Percentiles rank a stretch among this genome's conserved stretches.
These are phyloP conservation scores for Talaromyces adpressus DNA, from an alignment of 495 filamentous ascomycete species.

Conservation along the genomic window DNA sequence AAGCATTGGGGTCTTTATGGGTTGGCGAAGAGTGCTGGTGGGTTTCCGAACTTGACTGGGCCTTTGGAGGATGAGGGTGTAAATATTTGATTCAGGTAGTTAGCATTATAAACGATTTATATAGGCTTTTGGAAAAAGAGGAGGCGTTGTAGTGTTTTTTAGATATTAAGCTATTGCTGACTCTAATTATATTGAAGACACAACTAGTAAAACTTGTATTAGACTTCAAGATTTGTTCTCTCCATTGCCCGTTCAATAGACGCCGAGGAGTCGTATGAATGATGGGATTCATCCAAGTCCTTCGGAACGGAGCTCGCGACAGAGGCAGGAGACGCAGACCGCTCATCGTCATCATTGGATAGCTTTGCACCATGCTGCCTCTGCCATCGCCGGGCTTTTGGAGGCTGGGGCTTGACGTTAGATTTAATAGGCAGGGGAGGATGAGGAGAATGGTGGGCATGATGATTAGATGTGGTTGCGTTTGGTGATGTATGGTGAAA, in stretches of 20 bases:
- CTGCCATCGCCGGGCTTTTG: conserved; percentile 32
- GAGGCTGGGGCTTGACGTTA: conserved; percentile 37
- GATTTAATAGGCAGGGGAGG: conserved; percentile 15
- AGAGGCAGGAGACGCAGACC: conserved; percentile 1
- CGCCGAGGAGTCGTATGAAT: background rate
- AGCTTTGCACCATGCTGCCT: conserved; percentile 17
- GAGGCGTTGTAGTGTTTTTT: background rate
- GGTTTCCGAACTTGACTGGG: background rate
- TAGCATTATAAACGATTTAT: background rate
- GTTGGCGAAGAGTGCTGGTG: background rate
- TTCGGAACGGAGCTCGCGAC: background rate
- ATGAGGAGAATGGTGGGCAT: background rate
- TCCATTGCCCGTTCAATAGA: background rate
- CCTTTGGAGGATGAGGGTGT: background rate
- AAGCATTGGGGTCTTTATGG: conserved; percentile 60
- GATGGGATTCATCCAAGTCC: background rate
- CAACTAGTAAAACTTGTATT: background rate
- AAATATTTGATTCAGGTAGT: background rate
- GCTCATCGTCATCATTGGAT: background rate
- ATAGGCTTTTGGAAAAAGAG: background rate
- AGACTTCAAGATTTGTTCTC: background rate
- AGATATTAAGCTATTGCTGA: background rate
- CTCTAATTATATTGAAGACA: background rate
- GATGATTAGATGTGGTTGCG: background rate
- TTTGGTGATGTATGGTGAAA: background rate